A percentile compares a stretch with the other conserved stretches of the same genome.
Evolutionary conservation across 129 eudicot species (phyloP).

Genomic region (Gnaphalium uliginosum): DNA sequence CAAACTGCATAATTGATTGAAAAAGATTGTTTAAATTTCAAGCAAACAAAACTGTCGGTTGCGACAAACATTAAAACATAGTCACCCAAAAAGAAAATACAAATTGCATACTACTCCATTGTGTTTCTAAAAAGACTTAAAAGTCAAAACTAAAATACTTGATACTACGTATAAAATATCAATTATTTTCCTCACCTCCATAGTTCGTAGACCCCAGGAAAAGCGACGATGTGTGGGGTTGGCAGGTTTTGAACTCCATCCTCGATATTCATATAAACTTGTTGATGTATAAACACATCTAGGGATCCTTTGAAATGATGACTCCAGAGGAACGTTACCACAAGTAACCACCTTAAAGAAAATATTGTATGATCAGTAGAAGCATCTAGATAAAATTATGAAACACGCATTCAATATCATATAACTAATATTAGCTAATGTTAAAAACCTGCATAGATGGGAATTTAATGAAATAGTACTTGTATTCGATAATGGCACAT

Average conservation of each 20-base stretch:
- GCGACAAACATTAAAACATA: no score
- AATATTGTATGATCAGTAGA: slow-evolving; percentile 19
- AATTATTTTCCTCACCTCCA: slow-evolving; percentile 50
- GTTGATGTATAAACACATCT: slow-evolving; percentile 78
- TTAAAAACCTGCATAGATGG: background rate
- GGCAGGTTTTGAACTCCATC: slow-evolving; percentile 74
- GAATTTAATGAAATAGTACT: background rate
- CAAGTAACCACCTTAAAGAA: slow-evolving; percentile 67
- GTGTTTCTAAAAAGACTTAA: background rate
- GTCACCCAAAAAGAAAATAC: background rate
- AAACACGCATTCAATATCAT: background rate
- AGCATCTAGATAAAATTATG: slow-evolving; percentile 7
- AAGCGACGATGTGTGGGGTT: slow-evolving; percentile 68
- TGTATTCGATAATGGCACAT: background rate
- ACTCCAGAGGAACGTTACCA: slow-evolving; percentile 68
- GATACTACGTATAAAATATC: background rate
- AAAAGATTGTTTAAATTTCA: slow-evolving; percentile 24
- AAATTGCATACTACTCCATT: background rate
- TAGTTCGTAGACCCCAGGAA: slow-evolving; percentile 69
- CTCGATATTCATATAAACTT: slow-evolving; percentile 64
- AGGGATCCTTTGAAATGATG: slow-evolving; percentile 64
- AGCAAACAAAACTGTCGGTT: slow-evolving; percentile 1
- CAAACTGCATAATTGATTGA: slow-evolving; percentile 26
- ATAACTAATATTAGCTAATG: background rate
- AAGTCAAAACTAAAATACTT: background rate